Base-by-base conservation (phyloP, 2,329 filamentous ascomycete genomes). In the Dothistroma septosporum region DNA sequence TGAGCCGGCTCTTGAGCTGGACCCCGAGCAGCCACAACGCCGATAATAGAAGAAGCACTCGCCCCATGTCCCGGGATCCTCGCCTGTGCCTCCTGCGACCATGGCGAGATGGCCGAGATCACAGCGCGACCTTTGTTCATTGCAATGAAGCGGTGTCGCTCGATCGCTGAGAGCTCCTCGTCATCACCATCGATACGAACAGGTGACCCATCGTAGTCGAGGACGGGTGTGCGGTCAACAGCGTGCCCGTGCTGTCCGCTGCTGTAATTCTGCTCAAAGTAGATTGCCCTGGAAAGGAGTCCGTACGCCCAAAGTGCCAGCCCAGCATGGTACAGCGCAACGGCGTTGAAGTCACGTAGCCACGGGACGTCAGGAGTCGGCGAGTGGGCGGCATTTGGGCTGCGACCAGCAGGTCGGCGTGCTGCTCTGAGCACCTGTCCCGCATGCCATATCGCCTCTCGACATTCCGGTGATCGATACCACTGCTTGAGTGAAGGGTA, bases 361-460 rank as follows among this genome's bases (percentile, higher is more conserved):
- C 64, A 66, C 16, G 64, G 64, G 16, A 63, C 62, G 28, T 66
- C 64, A 21, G 62, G 64, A 6, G 58, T 58, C 6, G 59, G 58
- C 12, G 58, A 50, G 24, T 50, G 57, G 21, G 64, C 61, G 44
- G 66, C 64, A 33, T 64, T 59, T 11, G 66, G 63, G 14, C 61
- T 63, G n/a, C 56, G 49, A 21, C 63, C 62, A 11, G 64, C 61
- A 10, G 62, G 64, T 28, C 62, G 61, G 3, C 62, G 59, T n/a
- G 64, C 65, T 12, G 61, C 63, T 50, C 60, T 49, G 11, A 68
- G 37, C 22, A 68, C 64, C 22, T 66, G 60, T n/a, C 65, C 65
- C n/a, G 65, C 65, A 48, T 68, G 64, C 57, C 60, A 68, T 32
- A 68, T 58, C 12, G 65, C 64, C 41, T 63, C 56, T 33, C 65